Base-by-base conservation (phyloP, 2,329 filamentous ascomycete species). In the Fusarium tjaetaba region DNA sequence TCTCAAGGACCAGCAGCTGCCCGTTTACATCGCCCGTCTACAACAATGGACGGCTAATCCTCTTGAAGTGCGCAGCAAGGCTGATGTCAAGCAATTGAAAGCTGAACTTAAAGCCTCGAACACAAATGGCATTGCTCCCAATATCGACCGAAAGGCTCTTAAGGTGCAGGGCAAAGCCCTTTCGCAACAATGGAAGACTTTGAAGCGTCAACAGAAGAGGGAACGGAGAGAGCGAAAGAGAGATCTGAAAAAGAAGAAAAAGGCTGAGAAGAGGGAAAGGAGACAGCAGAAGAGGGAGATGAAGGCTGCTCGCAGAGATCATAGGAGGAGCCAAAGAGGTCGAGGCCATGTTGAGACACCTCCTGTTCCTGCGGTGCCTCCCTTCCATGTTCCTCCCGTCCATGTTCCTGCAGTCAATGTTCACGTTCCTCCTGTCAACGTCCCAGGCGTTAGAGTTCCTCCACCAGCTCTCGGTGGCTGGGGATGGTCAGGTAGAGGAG, bases 11-110 rank as follows among this genome's bases (percentile, higher is more conserved):
- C 75, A 81, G 24, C 88, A 89, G 77, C 81, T 90, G 3, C 84
- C 86, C 4, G 68, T 85, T 2, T 84, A 85, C 20, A 83, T 83
- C 51, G 76, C 82, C 18, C 83, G 83, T 7, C 81, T 91, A 22
- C 72, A 82, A 28, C 78, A 82, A 13, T 90, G 88, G 87, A 82
- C 88, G 4, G 79, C 83, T 14, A 82, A 85, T 42, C 87, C 88
- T 0, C 84, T 88, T 1, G 82, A 87, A 57, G 82, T 84, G 11
- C 84, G 88, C 70, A 88, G 85, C 14, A 86, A 81, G 67, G 81
- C 82, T 10, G 83, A 84, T 32, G 78, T 90, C 6, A 80, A 81
- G 48, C 74, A 81, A 32, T 79, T 87, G 7, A 83, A 80, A 39
- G 76, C 82, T 18, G 81, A 87, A 32, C 83, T 90, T 63, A 85